Conservation (phyloP, 495 filamentous ascomycete genomes). For the Neurospora sp. region DNA sequence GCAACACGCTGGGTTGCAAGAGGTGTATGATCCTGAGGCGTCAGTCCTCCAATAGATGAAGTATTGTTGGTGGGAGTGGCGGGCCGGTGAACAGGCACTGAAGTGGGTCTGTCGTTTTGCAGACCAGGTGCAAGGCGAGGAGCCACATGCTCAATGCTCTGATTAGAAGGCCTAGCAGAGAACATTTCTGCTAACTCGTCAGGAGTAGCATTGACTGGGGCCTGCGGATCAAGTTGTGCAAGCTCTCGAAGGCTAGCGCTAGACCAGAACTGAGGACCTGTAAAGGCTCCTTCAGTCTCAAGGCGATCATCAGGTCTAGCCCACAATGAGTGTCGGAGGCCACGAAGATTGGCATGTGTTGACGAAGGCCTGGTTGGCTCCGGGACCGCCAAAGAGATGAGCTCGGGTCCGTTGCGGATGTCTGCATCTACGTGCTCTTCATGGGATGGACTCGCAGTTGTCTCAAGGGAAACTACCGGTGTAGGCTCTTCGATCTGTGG, state of each 20-base stretch:
- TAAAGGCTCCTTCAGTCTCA: background rate
- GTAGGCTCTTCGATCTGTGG: background rate
- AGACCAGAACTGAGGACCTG: background rate
- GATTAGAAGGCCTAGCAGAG: background rate
- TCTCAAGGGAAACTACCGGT: background rate
- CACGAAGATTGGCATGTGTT: background rate
- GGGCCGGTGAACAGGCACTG: background rate
- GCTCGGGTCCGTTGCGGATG: background rate
- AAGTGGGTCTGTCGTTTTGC: background rate
- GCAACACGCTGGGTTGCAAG: background rate
- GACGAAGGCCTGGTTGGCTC: background rate
- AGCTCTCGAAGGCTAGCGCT: background rate
- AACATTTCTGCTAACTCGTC: background rate
- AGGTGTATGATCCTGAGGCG: background rate
- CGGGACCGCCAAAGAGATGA: background rate
- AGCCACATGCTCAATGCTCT: background rate
- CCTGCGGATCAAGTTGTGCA: background rate
- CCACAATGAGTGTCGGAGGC: background rate
- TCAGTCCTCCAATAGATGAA: background rate
- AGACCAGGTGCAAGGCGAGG: background rate
- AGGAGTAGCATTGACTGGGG: background rate
- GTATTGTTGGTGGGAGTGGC: background rate
- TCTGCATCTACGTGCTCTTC: background rate
- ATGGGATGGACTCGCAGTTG: background rate
- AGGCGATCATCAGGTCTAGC: background rate